phyloP scores from a whole-genome alignment of 768 basidiomycete species.

The Suillus lakei region DNA sequence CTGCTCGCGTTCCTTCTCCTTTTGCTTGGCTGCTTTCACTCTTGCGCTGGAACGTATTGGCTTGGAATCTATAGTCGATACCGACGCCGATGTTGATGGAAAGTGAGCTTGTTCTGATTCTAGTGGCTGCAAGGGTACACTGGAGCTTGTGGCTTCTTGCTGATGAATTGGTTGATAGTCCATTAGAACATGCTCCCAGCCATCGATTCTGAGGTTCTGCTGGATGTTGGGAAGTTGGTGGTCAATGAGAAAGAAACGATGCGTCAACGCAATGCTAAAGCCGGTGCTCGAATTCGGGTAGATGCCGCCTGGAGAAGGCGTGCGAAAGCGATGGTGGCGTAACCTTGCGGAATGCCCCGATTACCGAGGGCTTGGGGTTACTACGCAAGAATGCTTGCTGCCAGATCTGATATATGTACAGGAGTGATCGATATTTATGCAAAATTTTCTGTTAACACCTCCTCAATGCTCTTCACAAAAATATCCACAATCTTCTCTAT shows the following conservation, averaged over 20 bases:
- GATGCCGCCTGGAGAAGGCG: constrained; percentile 29
- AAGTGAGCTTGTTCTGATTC: constrained; percentile 39
- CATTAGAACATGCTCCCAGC: constrained; percentile 89
- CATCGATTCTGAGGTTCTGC: constrained; percentile 61
- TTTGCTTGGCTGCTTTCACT: constrained; percentile 76
- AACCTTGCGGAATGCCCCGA: constrained; percentile 12
- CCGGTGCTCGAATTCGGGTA: constrained; percentile 22
- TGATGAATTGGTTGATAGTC: constrained; percentile 80
- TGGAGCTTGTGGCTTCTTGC: constrained; percentile 73
- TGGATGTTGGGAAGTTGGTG: constrained; percentile 27
- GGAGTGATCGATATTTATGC: constrained; percentile 10
- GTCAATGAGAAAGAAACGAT: constrained; percentile 29
- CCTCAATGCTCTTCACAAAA: constrained; percentile 70
- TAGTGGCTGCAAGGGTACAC: constrained; percentile 52
- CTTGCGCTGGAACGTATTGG: constrained; percentile 75
- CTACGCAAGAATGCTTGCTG: neutral
- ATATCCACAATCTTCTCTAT: constrained; percentile 69
- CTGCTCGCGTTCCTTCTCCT: constrained; percentile 60
- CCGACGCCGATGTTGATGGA: constrained; percentile 41
- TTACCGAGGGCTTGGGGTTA: constrained; percentile 9
- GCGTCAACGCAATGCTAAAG: constrained; percentile 12
- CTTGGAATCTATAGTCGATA: constrained; percentile 53
- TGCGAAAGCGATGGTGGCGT: constrained; percentile 30
- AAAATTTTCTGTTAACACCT: constrained; percentile 51
- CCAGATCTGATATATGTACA: no score